Conservation (phyloP, 257 asterid genomes). For the Pogostemon cablin region DNA sequence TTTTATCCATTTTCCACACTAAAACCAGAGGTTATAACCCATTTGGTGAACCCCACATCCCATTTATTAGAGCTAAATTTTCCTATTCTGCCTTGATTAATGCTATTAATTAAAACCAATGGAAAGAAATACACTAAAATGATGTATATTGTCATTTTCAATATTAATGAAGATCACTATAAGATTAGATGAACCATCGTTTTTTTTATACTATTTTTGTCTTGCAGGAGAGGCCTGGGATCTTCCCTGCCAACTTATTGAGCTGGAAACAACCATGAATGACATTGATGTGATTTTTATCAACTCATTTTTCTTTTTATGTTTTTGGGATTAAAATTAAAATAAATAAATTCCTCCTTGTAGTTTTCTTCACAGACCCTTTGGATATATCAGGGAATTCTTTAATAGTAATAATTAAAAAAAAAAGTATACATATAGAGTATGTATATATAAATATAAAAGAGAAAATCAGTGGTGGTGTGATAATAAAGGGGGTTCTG, state of each 20-base stretch:
- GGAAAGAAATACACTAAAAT: background rate
- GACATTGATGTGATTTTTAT: constrained; percentile 29
- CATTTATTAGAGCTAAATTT: constrained; percentile 10
- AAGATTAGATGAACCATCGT: no score
- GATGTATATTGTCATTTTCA: background rate
- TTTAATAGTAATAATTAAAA: constrained; percentile 4
- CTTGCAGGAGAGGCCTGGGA: constrained; percentile 35
- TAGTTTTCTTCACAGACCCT: constrained; percentile 41
- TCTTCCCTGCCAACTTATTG: constrained; percentile 37
- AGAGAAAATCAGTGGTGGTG: constrained; percentile 43
- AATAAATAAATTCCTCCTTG: constrained; percentile 24
- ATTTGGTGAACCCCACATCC: constrained; percentile 40
- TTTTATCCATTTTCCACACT: constrained; percentile 19
- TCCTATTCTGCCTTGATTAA: constrained; percentile 7
- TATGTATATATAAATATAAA: background rate
- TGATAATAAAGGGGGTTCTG: constrained; percentile 34
- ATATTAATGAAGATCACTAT: no score
- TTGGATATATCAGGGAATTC: no score
- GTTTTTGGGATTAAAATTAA: background rate
- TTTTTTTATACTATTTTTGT: background rate
- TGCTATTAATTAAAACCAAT: constrained; percentile 15
- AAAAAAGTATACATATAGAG: background rate
- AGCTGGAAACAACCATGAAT: constrained; percentile 41
- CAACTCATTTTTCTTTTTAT: background rate
- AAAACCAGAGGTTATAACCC: constrained; percentile 27